Percentiles rank a stretch among this genome's conserved stretches.
phyloP scores from a whole-genome alignment of 768 basidiomycete species.

The Suillus plorans region DNA sequence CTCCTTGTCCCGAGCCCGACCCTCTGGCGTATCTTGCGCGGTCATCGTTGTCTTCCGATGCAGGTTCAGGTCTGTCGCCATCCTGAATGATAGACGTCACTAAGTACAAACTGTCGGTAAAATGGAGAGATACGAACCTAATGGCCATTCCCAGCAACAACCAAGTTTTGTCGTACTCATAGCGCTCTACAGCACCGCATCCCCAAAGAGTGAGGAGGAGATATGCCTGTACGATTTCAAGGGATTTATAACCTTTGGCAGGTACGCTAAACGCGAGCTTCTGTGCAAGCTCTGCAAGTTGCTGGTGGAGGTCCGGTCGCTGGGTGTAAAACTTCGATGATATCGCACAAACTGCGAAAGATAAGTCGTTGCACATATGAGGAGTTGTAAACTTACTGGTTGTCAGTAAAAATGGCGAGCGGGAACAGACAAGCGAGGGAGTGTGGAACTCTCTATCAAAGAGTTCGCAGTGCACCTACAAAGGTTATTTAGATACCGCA shows the following conservation, averaged over 20 bases:
- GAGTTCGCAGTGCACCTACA: constrained; percentile 74
- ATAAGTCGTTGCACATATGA: neutral
- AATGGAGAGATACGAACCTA: constrained; percentile 44
- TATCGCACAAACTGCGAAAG: constrained; percentile 82
- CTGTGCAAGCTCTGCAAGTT: constrained; percentile 78
- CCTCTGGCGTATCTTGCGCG: constrained; percentile 74
- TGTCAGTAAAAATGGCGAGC: constrained; percentile 93
- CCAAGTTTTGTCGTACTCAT: constrained; percentile 97
- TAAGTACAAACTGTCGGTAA: neutral
- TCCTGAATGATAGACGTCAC: constrained; percentile 45
- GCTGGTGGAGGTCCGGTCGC: constrained; percentile 79
- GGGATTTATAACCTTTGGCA: constrained; percentile 85
- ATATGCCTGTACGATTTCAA: constrained; percentile 95
- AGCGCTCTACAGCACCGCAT: constrained; percentile 92
- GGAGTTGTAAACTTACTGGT: constrained; percentile 58
- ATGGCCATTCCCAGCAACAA: constrained; percentile 84
- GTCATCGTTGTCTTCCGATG: constrained; percentile 76
- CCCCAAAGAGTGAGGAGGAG: constrained; percentile 87
- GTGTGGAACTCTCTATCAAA: constrained; percentile 91
- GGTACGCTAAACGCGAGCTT: constrained; percentile 88
- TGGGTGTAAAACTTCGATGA: constrained; percentile 85
- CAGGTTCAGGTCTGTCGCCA: constrained; percentile 95
- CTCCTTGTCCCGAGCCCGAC: constrained; percentile 74
- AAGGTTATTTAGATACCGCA: constrained; percentile 11
- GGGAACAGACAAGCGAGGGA: constrained; percentile 88